A percentile compares a stretch with the other conserved stretches of the same genome.
These are phyloP conservation scores for Cystofilobasidium macerans DNA, from an alignment of 768 basidiomycete species.

Conservation along the genomic window DNA sequence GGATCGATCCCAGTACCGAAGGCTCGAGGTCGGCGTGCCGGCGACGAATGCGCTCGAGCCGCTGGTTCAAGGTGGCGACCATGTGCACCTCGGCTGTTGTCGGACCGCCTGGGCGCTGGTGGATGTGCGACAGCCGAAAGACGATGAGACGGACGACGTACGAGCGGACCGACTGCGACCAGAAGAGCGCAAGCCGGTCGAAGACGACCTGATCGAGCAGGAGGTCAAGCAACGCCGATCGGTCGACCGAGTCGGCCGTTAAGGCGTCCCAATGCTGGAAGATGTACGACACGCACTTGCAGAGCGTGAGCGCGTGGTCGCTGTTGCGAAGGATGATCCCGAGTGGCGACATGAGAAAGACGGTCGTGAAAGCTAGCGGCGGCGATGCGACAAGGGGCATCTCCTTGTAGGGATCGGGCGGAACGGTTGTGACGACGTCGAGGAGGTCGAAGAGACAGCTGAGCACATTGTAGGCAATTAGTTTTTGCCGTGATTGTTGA, in stretches of 20 bases:
- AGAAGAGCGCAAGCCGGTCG: constrained; percentile 40
- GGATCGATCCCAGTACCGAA: constrained; percentile 27
- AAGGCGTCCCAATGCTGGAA: constrained; percentile 42
- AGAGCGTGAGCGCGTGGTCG: constrained; percentile 42
- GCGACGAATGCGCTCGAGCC: constrained; percentile 40
- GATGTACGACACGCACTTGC: constrained; percentile 41
- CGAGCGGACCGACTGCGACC: constrained; percentile 36
- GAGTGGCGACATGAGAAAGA: constrained; percentile 39
- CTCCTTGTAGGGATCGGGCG: constrained; percentile 26
- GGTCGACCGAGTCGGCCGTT: constrained; percentile 35
- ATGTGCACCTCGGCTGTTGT: constrained; percentile 34
- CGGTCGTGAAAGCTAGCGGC: constrained; percentile 37
- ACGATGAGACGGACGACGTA: constrained; percentile 40
- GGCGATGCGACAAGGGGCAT: constrained; percentile 27
- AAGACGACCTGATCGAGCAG: constrained; percentile 40
- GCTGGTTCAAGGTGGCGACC: constrained; percentile 38
- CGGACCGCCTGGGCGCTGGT: constrained; percentile 27
- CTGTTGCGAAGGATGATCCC: constrained; percentile 38
- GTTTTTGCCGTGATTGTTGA: no score
- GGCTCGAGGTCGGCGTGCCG: constrained; percentile 43
- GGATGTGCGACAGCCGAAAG: constrained; percentile 41
- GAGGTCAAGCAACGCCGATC: constrained; percentile 39
- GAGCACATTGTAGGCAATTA: neutral
- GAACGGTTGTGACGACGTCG: constrained; percentile 40
- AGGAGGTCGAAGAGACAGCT: constrained; percentile 40